Base-by-base conservation (phyloP, 441 rosid genomes). In the Pelargonium citronellum region DNA sequence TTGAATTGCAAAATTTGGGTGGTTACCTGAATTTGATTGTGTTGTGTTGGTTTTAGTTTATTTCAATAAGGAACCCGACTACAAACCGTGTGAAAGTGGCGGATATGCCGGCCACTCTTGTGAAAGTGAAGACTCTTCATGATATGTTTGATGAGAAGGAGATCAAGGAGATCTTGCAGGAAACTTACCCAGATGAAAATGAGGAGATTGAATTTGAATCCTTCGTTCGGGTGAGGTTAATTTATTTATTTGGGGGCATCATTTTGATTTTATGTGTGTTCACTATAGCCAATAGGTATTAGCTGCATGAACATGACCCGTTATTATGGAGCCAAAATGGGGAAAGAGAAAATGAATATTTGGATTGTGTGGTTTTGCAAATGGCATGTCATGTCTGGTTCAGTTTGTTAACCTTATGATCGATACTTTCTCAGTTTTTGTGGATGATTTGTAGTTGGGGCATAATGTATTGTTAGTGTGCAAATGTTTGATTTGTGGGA, bases 121-220 rank as follows among this genome's bases (percentile, higher is more conserved):
- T 81, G 41, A 86, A 84, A 77, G 67, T 95, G 83, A 92, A 90
- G 80, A 83, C 89, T 69, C 87, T 95, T 60, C 73, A 67, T 19
- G 97, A 85, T 57, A 74, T 82, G 69, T 75, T 86, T 66, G 79
- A 70, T 5, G 99, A 85, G 78, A 83, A 80, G 71, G 97, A 89
- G 80, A 86, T 92, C 79, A 88, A 67, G 82, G 79, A 77, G 75
- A 76, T 88, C 16, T 69, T 95, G 76, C 79, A 75, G 67, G 89
- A 89, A 69, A 77, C 86, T 6, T 47, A 73, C 65, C 19, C 79
- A 6, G 73, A 85, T 68, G 69, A 74, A 80, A 83, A 69, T 3
- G 90, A 85, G 16, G 96, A 91, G 78, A 79, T 92, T 16, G 98
- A 95, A 69, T 95, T 95, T 11, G 99, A 95, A 82, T 78, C 86